Evolutionary conservation across 2,329 filamentous ascomycete species (phyloP).

Genomic region (Nemania serpens): DNA sequence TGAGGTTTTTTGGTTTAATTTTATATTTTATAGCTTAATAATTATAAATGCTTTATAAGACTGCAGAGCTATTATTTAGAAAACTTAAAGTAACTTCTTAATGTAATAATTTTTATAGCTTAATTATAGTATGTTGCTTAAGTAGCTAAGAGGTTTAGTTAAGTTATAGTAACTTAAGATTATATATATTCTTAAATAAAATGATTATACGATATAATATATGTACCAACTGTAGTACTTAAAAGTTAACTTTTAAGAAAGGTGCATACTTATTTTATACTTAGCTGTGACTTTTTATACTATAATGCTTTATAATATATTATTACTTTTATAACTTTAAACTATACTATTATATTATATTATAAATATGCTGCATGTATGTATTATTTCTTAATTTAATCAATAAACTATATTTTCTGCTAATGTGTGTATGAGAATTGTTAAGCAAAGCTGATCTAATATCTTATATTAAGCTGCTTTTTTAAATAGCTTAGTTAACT

Average conservation of each 20-base stretch:
- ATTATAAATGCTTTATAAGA: not conserved
- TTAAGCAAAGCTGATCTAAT: too few species aligned
- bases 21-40: not conserved
- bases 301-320: too few species aligned
- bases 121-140: not conserved
- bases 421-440: too few species aligned
- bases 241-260: not conserved
- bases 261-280: not conserved
- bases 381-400: too few species aligned
- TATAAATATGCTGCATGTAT: too few species aligned
- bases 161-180: not conserved
- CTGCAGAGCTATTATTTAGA: not conserved
- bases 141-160: not conserved
- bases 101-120: not conserved
- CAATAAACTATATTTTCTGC: too few species aligned
- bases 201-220: too few species aligned
- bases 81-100: not conserved
- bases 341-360: not conserved
- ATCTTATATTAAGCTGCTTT: too few species aligned
- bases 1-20: too few species aligned
- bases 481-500: too few species aligned
- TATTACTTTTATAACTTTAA: not conserved
- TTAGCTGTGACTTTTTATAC: not conserved
- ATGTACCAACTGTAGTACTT: too few species aligned
- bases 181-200: not conserved